Evolutionary conservation across 139 green algal species (phyloP).

Genomic region (Chlorokybus atmophyticus): DNA sequence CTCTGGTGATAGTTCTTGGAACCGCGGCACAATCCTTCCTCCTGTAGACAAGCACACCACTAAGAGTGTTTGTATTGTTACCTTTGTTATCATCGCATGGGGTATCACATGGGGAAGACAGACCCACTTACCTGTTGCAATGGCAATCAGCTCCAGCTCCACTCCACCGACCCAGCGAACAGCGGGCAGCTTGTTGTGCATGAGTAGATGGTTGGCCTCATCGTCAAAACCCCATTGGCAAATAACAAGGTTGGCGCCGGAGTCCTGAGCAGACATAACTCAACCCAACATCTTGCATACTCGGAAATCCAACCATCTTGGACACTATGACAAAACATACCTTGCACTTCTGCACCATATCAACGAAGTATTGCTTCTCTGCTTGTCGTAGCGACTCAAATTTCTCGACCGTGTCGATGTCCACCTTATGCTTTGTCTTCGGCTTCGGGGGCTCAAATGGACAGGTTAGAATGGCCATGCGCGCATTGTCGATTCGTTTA

Average conservation of each 20-base stretch:
- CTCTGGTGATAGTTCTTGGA: conserved; percentile 71
- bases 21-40: conserved; percentile 82
- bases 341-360: conserved; percentile 98
- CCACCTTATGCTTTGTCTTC: conserved; percentile 99
- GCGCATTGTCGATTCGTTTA: conserved; percentile 72
- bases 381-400: conserved; percentile 74
- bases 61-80: not conserved
- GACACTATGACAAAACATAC: conserved; percentile 34
- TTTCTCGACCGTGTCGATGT: conserved; percentile 97
- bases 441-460: conserved; percentile 99
- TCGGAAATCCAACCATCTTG: too few species aligned
- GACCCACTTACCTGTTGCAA: conserved; percentile 76
- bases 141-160: conserved; percentile 96
- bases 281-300: too few species aligned
- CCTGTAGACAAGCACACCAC: conserved; percentile 7
- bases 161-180: conserved; percentile 93
- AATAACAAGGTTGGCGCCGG: conserved; percentile 73
- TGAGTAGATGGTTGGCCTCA: conserved; percentile 97
- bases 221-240: conserved; percentile 99
- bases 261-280: conserved; percentile 23
- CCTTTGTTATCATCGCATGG: not conserved
- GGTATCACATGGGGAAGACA: too few species aligned
- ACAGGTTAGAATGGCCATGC: conserved; percentile 97
- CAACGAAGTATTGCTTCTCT: conserved; percentile 90
- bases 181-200: conserved; percentile 78